Evolutionary conservation across 164 flowering plant species (phyloP), one percentile per base, ranked within the genome.

Genomic region (Vitis rupestris): DNA sequence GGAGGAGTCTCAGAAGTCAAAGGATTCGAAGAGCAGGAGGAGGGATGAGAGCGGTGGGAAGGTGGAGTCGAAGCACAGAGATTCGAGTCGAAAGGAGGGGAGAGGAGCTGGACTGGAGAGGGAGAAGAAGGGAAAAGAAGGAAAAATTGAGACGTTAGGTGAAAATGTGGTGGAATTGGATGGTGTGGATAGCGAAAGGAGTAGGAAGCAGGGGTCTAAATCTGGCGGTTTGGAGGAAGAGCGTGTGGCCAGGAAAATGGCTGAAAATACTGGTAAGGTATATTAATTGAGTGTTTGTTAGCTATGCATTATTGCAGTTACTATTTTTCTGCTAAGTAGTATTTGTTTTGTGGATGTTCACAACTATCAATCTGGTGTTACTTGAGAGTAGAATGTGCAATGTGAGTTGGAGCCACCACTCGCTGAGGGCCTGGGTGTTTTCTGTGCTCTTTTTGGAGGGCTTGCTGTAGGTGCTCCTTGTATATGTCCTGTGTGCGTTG

Each of bases 191-290:
- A 61, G 50, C 3, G 64, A 44, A 15, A 19, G 8, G 64, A 44
- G 23, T 15, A 61, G 44, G 64, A 61, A 61, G 23, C 50, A 61
- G 9, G 64, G 64, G 47, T 17, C 60, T 10, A 15, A 19, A 19
- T 15, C 17, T 8, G 11, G 30, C 9, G 19, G 10, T 37, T 15
- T n/a, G n/a, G 64, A 80, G 11, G 80, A 77, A 5, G 70, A 50
- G 2, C 69, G 64, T 13, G 11, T 49, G 27, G 27, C 15, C 6
- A 76, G 67, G 68, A 66, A 74, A 27, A 64, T 57, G 2, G n/a
- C 30, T 44, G 79, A 72, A 63, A 79, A 73, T 59, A 72, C 75
- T 77, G 81, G 83, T 80, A 77, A 80, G 81, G 77, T 75, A 78
- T 37, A 72, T 76, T 72, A 17, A 48, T 53, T 72, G 31, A 37